Percentiles rank a stretch among this genome's conserved stretches.
Evolutionary conservation across 495 filamentous ascomycete species (phyloP).

Genomic region (Neurospora discreta): DNA sequence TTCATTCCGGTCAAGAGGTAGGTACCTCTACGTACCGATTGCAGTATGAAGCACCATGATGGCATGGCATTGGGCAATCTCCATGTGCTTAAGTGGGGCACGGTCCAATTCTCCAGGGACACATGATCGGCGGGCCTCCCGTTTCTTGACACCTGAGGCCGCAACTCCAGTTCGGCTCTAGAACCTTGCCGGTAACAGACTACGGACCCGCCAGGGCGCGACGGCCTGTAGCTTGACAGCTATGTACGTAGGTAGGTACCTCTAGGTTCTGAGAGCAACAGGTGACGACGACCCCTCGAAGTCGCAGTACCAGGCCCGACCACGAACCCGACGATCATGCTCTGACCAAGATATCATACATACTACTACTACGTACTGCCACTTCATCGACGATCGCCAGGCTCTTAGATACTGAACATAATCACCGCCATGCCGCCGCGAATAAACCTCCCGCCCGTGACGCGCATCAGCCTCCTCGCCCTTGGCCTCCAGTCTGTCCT

Average conservation of each 20-base stretch:
- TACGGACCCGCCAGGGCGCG: neutral
- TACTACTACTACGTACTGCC: neutral
- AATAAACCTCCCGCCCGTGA: constrained; percentile 87
- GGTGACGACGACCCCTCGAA: neutral
- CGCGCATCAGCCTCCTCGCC: constrained; percentile 64
- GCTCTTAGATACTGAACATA: constrained; percentile 7
- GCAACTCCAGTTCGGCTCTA: neutral
- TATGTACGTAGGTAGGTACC: too few relatives aligned
- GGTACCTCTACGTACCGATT: neutral
- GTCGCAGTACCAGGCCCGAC: neutral
- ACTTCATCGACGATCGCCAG: constrained; percentile 1
- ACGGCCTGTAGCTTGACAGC: neutral
- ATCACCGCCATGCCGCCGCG: constrained; percentile 58
- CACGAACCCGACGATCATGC: neutral
- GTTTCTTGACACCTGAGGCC: neutral
- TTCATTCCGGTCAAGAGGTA: neutral
- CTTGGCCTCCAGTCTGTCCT: constrained; percentile 68
- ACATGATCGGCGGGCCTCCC: neutral
- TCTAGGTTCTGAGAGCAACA: neutral
- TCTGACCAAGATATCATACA: neutral
- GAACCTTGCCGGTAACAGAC: neutral
- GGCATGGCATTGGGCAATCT: neutral
- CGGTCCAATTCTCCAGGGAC: neutral
- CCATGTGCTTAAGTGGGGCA: neutral
- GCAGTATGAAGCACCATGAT: neutral